phyloP scores from a whole-genome alignment of 345 rosid genomes.

The Eucalyptus brandiana region DNA sequence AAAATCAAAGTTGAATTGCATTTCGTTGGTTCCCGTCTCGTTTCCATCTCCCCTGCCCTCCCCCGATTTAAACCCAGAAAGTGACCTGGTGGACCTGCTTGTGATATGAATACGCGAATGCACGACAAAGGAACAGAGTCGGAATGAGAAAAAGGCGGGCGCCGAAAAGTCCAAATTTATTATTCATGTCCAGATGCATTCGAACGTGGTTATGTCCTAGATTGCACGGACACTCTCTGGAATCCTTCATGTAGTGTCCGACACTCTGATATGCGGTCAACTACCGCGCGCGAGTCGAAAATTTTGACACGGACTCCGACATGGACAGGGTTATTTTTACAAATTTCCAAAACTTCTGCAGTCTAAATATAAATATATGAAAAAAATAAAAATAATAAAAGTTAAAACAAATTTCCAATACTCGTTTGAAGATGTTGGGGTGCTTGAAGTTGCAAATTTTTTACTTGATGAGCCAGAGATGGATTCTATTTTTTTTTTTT shows the following conservation, averaged over 20 bases:
- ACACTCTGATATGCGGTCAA: too few relatives aligned
- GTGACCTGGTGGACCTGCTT: not conserved
- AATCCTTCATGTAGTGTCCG: rapidly evolving
- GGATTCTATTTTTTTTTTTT: too few relatives aligned
- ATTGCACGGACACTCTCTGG: too few relatives aligned
- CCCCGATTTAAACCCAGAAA: not conserved
- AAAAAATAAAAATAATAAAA: too few relatives aligned
- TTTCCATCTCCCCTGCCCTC: rapidly evolving
- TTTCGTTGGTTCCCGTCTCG: not conserved
- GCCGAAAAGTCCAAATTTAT: not conserved
- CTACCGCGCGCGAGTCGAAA: rapidly evolving
- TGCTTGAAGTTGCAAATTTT: too few relatives aligned
- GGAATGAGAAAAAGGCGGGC: not conserved
- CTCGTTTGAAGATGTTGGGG: too few relatives aligned
- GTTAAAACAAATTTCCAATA: too few relatives aligned
- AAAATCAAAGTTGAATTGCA: not conserved
- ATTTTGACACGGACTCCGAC: too few relatives aligned
- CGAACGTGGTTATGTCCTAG: not conserved
- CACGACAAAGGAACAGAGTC: not conserved
- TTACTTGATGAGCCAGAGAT: too few relatives aligned
- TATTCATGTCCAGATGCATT: not conserved
- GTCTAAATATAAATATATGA: too few relatives aligned
- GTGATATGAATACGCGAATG: not conserved
- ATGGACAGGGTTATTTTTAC: too few relatives aligned
- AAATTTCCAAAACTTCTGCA: too few relatives aligned